Evolutionary conservation across 2,329 filamentous ascomycete species (phyloP).

Genomic region (Fragosphaeria purpurea): DNA sequence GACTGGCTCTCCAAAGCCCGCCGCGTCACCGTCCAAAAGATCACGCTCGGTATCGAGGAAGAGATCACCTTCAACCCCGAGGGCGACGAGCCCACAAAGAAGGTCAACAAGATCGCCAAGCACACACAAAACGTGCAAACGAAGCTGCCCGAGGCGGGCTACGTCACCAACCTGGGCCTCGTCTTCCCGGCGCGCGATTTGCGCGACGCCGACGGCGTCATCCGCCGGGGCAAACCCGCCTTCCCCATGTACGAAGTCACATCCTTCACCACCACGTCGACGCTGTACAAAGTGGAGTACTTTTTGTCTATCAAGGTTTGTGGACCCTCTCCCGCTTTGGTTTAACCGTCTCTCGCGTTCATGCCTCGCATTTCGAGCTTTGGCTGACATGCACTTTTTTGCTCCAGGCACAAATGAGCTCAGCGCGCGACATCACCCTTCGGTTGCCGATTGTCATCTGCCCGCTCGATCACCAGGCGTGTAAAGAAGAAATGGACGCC

Average conservation of each 20-base stretch:
- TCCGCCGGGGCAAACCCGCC: constrained; percentile 72
- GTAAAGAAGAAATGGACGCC: constrained; percentile 97
- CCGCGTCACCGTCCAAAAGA: constrained; percentile 86
- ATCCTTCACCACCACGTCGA: constrained; percentile 89
- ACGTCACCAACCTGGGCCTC: constrained; percentile 83
- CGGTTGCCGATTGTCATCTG: constrained; percentile 93
- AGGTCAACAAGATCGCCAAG: constrained; percentile 77
- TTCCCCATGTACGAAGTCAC: constrained; percentile 84
- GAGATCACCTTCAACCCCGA: constrained; percentile 99
- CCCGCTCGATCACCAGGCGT: constrained; percentile 86
- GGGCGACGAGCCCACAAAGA: constrained; percentile 86
- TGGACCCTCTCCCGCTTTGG: no score
- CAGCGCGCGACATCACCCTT: constrained; percentile 77
- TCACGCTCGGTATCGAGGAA: constrained; percentile 89
- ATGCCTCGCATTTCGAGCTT: neutral
- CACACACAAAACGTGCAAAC: constrained; percentile 72
- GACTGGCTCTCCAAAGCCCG: constrained; percentile 87
- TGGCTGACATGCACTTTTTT: neutral
- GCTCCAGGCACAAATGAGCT: constrained; percentile 70
- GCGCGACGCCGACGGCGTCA: constrained; percentile 75
- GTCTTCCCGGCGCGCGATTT: constrained; percentile 86
- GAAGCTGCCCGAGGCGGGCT: constrained; percentile 82
- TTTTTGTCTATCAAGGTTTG: constrained; percentile 83
- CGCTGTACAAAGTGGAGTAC: constrained; percentile 96
- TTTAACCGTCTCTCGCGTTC: neutral